Evolutionary conservation across 352 stramenopile genomes (phyloP).

Genomic region (Phytophthora hibernalis): DNA sequence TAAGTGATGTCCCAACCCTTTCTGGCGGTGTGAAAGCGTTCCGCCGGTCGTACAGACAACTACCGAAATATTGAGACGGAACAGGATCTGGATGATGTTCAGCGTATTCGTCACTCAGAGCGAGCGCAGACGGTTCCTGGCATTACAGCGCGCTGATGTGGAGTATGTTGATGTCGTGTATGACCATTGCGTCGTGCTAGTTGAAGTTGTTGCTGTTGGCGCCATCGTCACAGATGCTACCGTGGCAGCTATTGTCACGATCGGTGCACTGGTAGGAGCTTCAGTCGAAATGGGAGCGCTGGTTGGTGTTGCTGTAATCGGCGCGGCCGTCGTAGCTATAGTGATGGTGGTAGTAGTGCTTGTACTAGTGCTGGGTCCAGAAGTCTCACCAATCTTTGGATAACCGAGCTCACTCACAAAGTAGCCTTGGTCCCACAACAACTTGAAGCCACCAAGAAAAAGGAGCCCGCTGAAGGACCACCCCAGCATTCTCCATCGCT

Average conservation of each 20-base stretch:
- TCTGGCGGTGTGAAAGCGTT: background rate
- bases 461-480: constrained; percentile 52
- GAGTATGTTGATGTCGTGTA: background rate
- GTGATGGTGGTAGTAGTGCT: background rate
- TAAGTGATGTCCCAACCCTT: background rate
- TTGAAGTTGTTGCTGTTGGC: background rate
- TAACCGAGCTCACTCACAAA: constrained; percentile 50
- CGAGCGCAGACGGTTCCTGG: constrained; percentile 19
- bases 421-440: constrained; percentile 71
- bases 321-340: constrained; percentile 4
- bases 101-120: constrained; percentile 11
- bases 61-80: background rate
- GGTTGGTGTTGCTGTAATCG: constrained; percentile 3
- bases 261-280: background rate
- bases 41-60: background rate
- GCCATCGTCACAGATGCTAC: background rate
- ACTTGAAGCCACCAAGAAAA: constrained; percentile 60
- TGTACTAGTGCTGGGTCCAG: background rate
- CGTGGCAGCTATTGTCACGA: background rate
- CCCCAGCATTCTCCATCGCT: constrained; percentile 62
- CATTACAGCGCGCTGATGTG: constrained; percentile 16
- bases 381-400: constrained; percentile 29
- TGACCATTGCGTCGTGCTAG: background rate
- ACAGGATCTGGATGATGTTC: constrained; percentile 1
- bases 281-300: constrained; percentile 3